Conservation (phyloP, 1,284 basidiomycete species). For the Rhodotorula sp. region DNA sequence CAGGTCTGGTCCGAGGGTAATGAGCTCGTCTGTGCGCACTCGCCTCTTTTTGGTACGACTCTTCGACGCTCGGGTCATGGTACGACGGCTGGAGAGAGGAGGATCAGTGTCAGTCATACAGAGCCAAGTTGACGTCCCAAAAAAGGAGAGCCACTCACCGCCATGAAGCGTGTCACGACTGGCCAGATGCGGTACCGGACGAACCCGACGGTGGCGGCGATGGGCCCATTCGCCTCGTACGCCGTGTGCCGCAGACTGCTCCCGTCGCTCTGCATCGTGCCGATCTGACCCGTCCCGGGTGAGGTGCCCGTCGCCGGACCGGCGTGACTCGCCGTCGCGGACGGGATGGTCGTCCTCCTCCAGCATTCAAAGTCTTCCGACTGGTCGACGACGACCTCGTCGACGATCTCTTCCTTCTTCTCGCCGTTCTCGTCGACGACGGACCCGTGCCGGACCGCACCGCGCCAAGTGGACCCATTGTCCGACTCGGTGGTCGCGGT, state of each 20-base stretch:
- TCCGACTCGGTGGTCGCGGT: constrained; percentile 31
- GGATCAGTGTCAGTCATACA: neutral
- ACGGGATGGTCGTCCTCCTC: constrained; percentile 20
- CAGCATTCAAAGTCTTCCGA: constrained; percentile 27
- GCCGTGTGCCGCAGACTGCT: constrained; percentile 30
- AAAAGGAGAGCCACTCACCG: constrained; percentile 1
- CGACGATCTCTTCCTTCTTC: constrained; percentile 29
- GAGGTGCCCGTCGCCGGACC: constrained; percentile 28
- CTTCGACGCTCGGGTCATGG: constrained; percentile 30
- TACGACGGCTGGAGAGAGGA: constrained; percentile 14
- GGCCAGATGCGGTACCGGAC: constrained; percentile 29
- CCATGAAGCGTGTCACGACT: constrained; percentile 21
- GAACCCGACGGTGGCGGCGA: constrained; percentile 19
- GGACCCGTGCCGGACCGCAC: neutral
- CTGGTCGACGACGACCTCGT: constrained; percentile 41
- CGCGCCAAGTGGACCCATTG: constrained; percentile 15
- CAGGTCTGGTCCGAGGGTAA: neutral
- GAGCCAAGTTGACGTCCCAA: fast-evolving
- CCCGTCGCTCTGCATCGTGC: constrained; percentile 32
- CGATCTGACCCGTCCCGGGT: constrained; percentile 23
- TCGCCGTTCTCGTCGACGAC: constrained; percentile 10
- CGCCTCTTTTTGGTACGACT: constrained; percentile 38
- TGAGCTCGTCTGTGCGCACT: neutral
- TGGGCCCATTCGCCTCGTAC: constrained; percentile 24
- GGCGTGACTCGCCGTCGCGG: constrained; percentile 17